These are phyloP conservation scores for Capsicum pubescens DNA, from an alignment of 257 asterid species.

Conservation along the genomic window DNA sequence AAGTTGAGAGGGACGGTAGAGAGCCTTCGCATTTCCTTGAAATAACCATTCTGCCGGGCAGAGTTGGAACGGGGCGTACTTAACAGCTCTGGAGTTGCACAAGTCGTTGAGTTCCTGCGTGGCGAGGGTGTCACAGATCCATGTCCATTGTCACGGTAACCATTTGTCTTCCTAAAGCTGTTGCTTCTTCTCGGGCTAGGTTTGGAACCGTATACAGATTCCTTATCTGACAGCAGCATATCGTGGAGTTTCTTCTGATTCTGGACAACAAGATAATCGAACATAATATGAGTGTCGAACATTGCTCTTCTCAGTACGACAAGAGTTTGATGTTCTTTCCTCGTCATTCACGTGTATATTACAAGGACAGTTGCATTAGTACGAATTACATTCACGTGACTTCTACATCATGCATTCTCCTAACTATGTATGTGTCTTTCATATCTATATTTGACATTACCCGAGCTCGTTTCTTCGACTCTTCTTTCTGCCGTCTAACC, in stretches of 20 bases:
- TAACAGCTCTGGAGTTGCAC: constrained; percentile 66
- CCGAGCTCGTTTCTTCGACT: constrained; percentile 79
- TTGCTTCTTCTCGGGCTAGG: constrained; percentile 84
- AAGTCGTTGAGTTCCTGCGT: constrained; percentile 70
- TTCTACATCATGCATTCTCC: background rate
- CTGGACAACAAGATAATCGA: constrained; percentile 39
- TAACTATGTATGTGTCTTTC: background rate
- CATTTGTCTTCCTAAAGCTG: constrained; percentile 65
- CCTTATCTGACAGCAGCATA: constrained; percentile 82
- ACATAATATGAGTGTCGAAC: background rate
- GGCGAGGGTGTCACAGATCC: constrained; percentile 89
- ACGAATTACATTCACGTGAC: background rate
- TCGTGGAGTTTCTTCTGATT: constrained; percentile 90
- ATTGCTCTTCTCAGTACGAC: background rate
- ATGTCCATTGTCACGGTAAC: constrained; percentile 55
- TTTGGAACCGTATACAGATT: constrained; percentile 75
- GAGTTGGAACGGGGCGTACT: constrained; percentile 81
- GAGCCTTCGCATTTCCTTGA: constrained; percentile 85
- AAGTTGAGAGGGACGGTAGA: constrained; percentile 82
- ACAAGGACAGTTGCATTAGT: background rate
- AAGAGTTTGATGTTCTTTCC: background rate
- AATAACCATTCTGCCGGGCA: constrained; percentile 65
- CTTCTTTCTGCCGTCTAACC: constrained; percentile 78
- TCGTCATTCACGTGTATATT: background rate
- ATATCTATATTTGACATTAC: constrained; percentile 42